Evolutionary conservation across 768 basidiomycete species (phyloP).

Genomic region (Gloeopeniophorella convolvens): DNA sequence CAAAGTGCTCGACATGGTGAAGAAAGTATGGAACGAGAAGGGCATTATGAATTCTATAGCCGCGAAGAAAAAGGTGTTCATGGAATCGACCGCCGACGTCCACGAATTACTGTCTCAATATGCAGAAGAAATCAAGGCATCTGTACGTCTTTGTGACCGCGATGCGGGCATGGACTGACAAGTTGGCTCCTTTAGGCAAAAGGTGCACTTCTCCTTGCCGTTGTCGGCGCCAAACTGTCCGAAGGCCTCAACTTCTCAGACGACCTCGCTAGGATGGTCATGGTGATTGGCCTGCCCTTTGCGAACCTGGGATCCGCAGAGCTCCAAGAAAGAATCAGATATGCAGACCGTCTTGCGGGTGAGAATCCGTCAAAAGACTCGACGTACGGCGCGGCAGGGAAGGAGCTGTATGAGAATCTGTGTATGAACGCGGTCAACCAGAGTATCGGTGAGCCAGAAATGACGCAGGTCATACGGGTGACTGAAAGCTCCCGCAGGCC

Average conservation of each 20-base stretch:
- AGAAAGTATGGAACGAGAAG: slow-evolving; percentile 55
- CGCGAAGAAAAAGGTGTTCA: slow-evolving; percentile 54
- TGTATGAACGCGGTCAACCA: slow-evolving; percentile 96
- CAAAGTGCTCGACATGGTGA: slow-evolving; percentile 64
- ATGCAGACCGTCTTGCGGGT: slow-evolving; percentile 58
- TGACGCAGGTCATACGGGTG: neutral
- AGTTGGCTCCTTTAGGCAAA: slow-evolving; percentile 20
- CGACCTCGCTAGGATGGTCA: slow-evolving; percentile 65
- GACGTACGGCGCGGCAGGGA: slow-evolving; percentile 35
- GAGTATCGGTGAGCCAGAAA: slow-evolving; percentile 70
- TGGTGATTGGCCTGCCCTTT: slow-evolving; percentile 88
- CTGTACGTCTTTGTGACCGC: neutral
- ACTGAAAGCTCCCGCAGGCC: slow-evolving; percentile 42
- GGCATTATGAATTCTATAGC: slow-evolving; percentile 57
- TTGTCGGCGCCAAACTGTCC: slow-evolving; percentile 95
- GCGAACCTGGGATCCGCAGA: slow-evolving; percentile 89
- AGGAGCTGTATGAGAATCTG: slow-evolving; percentile 86
- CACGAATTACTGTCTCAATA: slow-evolving; percentile 10
- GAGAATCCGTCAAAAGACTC: slow-evolving; percentile 43
- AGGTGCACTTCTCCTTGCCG: slow-evolving; percentile 86
- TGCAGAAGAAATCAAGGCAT: slow-evolving; percentile 10
- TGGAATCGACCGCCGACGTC: slow-evolving; percentile 15
- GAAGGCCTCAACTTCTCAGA: slow-evolving; percentile 69
- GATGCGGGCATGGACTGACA: neutral
- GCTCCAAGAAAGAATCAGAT: slow-evolving; percentile 85